Evolutionary conservation across 2,329 filamentous ascomycete genomes (phyloP), one percentile per base, ranked within the genome.

Genomic region (Ophiostoma ulmi): DNA sequence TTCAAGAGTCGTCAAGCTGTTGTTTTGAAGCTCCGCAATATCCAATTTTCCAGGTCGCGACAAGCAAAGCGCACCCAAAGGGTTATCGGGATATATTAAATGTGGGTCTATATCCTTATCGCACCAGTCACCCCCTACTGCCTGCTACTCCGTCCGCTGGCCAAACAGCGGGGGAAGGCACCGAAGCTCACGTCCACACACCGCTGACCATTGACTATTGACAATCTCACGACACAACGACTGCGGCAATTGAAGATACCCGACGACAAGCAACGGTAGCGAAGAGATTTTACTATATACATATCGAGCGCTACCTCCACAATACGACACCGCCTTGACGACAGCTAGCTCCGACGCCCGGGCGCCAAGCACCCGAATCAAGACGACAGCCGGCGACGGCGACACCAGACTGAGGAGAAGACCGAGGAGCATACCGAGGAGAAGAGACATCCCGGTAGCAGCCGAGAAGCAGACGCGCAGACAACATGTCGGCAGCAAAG

Each of bases 401-500:
- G 20, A 58, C n/a, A 58, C 52, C 10, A 39, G n/a, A 8, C 52
- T 10, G n/a, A 26, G 5, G 44, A 20, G 17, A 48, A 14, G 41
- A 13, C 41, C 41, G 13, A 44, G 17, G 41, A 17, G 41, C 31
- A 31, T 31, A 44, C 41, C 41, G 11, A 44, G 13, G 14, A 17
- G 20, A 26, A 13, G 22, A 26, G 22, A 58, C 52, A 26, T 7
- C 17, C 3, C 44, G 17, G n/a, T 48, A 48, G 44, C 5, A 48
- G 44, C 44, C 17, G 44, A 10, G 17, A 20, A 48, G 44, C 17
- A 20, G 44, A 48, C n/a, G 44, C 36, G 31, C 65, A 58, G 1
- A 22, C n/a, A 64, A 17, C 3, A 88, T 88, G 86, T 85, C 86
- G 72, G 83, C 86, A 73, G 88, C 80, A 78, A 88, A 88, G 78